phyloP scores from a whole-genome alignment of 495 filamentous ascomycete species.

The Elaphomyces granulatus region DNA sequence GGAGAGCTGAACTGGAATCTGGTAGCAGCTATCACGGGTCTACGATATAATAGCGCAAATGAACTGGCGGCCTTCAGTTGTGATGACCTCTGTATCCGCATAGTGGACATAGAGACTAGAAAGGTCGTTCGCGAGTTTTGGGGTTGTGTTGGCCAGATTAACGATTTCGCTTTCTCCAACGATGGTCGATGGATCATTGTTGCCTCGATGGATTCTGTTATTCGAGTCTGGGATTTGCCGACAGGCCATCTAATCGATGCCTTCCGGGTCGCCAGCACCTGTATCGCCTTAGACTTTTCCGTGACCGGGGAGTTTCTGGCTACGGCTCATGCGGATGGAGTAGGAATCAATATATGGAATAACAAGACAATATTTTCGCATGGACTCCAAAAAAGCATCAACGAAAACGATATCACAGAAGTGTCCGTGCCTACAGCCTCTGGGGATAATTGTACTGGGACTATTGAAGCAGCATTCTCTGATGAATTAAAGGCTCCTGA shows the following conservation, averaged over 20 bases:
- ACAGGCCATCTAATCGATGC: slow-evolving; percentile 91
- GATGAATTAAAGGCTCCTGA: slow-evolving; percentile 35
- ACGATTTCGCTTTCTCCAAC: slow-evolving; percentile 80
- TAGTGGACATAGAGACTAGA: slow-evolving; percentile 82
- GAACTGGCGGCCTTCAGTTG: slow-evolving; percentile 85
- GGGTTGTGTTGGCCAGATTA: slow-evolving; percentile 69
- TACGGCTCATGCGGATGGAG: slow-evolving; percentile 64
- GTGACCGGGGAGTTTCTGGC: slow-evolving; percentile 84
- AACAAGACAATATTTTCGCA: slow-evolving; percentile 84
- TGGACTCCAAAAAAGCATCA: slow-evolving; percentile 66
- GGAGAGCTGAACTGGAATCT: slow-evolving; percentile 77
- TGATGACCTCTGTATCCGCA: slow-evolving; percentile 73
- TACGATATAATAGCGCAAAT: slow-evolving; percentile 62
- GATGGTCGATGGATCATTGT: slow-evolving; percentile 92
- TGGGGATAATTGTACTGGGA: slow-evolving; percentile 59
- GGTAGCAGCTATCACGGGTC: slow-evolving; percentile 58
- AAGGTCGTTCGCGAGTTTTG: slow-evolving; percentile 85
- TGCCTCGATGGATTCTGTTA: slow-evolving; percentile 63
- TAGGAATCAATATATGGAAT: slow-evolving; percentile 91
- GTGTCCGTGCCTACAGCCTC: slow-evolving; percentile 50
- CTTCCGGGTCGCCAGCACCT: slow-evolving; percentile 57
- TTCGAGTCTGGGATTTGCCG: slow-evolving; percentile 90
- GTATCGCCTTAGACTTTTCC: slow-evolving; percentile 75
- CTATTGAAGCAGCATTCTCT: slow-evolving; percentile 55
- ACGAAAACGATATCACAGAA: slow-evolving; percentile 52